A percentile compares a stretch with the other conserved stretches of the same genome.
These are phyloP conservation scores for Pseudotulostoma volvatum DNA, from an alignment of 495 filamentous ascomycete genomes.

Conservation along the genomic window DNA sequence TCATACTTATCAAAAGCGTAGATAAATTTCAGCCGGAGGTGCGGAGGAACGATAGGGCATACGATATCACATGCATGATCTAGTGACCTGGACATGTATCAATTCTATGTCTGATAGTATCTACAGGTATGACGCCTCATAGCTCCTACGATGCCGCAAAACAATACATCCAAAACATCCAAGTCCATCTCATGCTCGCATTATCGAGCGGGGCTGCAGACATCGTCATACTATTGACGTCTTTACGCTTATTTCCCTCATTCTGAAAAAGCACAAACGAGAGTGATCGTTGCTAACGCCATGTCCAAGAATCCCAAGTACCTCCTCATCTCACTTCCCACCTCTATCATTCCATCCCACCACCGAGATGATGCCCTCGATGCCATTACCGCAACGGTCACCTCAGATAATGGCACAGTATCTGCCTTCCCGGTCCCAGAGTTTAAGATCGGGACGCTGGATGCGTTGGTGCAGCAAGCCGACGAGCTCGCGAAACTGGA, in stretches of 20 bases:
- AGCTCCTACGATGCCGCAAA: too few species aligned
- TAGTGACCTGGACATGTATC: too few species aligned
- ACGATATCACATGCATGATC: too few species aligned
- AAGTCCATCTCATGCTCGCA: conserved; percentile 11
- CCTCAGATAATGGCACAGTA: conserved; percentile 58
- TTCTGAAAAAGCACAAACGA: too few species aligned
- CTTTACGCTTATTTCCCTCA: too few species aligned
- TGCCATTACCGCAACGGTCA: conserved; percentile 52
- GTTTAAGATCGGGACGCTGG: conserved; percentile 94
- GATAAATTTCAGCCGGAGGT: too few species aligned
- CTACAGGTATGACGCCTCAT: too few species aligned
- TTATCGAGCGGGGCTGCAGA: conserved; percentile 5
- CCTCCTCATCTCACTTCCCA: conserved; percentile 59
- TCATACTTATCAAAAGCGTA: too few species aligned
- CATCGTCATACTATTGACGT: too few species aligned
- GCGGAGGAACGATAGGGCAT: too few species aligned
- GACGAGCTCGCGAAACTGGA: conserved; percentile 89
- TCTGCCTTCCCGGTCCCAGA: conserved; percentile 70
- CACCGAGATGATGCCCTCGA: conserved; percentile 68
- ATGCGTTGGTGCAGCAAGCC: conserved; percentile 90
- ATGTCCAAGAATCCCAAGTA: conserved; percentile 50
- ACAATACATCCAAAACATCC: too few species aligned
- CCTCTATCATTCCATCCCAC: conserved; percentile 52
- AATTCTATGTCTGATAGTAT: too few species aligned
- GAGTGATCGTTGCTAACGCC: neutral